Base-by-base conservation (phyloP, 2,329 filamentous ascomycete genomes). In the Davidsoniella australis region DNA sequence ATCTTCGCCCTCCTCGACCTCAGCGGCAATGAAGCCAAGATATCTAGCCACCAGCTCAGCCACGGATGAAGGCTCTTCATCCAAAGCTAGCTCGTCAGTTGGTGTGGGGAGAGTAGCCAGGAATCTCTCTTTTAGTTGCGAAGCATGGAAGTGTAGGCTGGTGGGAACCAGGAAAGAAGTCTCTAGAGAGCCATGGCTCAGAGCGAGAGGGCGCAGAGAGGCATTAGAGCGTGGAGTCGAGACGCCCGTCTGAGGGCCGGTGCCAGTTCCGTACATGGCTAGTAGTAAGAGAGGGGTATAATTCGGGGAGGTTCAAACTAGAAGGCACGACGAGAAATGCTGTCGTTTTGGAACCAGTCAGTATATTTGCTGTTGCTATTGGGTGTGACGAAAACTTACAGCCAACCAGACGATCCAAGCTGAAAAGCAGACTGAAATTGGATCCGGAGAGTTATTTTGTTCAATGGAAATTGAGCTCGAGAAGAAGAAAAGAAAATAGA, bases 11-110 rank as follows among this genome's bases (percentile, higher is more conserved):
- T 93, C 85, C 49, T 94, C 86, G 38, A 95, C 83, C 68, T 95
- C 85, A 55, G 76, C 71, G 56, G 89, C 87, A 54, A 95, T 76
- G 63, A 86, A 93, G 58, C 86, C 87, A 62, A 98, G 79, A 67
- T 94, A 98, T 63, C 89, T 79, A 54, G 86, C 88, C 29, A 98
- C 86, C 53, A 98, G 74, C 69, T 98, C 91, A 41, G 85, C 71
- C 43, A 88, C 79, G 20, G 93, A 98, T 37, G 91, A 96, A n/a
- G 91, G 91, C 71, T 98, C 93, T 59, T 98, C 91, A 71, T 98
- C 93, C 63, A 89, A 87, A 54, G 91, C 93, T 56, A 96, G 78
- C 71, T 98, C 91, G 63, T 98, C 91, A 63, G 93, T 98, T 51
- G 91, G 85, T 59, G 80, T 73, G 48, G 93, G 93, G 57, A 98